These are phyloP conservation scores for Tolypocladium cylindrosporum DNA, from an alignment of 2,329 filamentous ascomycete genomes.

Conservation along the genomic window DNA sequence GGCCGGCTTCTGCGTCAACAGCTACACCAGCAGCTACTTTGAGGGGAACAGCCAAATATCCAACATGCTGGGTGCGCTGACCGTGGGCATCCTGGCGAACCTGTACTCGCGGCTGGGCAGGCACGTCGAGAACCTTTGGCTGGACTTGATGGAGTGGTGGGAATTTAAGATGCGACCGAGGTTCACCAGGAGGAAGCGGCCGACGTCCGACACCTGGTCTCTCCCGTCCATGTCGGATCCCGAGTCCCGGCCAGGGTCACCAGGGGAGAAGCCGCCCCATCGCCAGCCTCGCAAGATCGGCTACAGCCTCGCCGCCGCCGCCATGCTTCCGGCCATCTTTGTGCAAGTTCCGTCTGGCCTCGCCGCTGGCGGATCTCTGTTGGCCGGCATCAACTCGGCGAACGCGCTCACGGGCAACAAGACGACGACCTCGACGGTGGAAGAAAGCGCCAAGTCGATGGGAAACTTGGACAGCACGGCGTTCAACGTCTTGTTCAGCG, in stretches of 20 bases:
- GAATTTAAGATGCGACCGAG: slow-evolving; percentile 31
- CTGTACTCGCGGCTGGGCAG: slow-evolving; percentile 62
- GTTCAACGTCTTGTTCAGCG: slow-evolving; percentile 45
- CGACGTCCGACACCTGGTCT: slow-evolving; percentile 19
- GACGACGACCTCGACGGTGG: slow-evolving; percentile 7
- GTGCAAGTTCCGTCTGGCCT: slow-evolving; percentile 54
- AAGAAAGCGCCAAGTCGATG: slow-evolving; percentile 6
- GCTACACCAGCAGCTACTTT: slow-evolving; percentile 59
- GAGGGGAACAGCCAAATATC: slow-evolving; percentile 62
- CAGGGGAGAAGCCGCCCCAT: slow-evolving; percentile 11
- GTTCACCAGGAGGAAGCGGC: slow-evolving; percentile 19
- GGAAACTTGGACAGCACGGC: slow-evolving; percentile 31
- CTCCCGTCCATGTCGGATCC: slow-evolving; percentile 19
- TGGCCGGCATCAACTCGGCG: slow-evolving; percentile 47
- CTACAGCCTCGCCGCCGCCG: slow-evolving; percentile 73
- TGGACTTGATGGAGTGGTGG: slow-evolving; percentile 40
- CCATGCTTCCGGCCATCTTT: slow-evolving; percentile 81
- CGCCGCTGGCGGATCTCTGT: slow-evolving; percentile 48
- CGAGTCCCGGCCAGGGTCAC: slow-evolving; percentile 17
- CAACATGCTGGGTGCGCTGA: slow-evolving; percentile 67
- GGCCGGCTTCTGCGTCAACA: slow-evolving; percentile 66
- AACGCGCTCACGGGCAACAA: slow-evolving; percentile 40
- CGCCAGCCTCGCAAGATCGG: slow-evolving; percentile 38
- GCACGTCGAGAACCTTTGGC: slow-evolving; percentile 42
- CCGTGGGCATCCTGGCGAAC: slow-evolving; percentile 69